Base-by-base conservation (phyloP, 805 yeast species). In the Torulaspora quercuum region DNA sequence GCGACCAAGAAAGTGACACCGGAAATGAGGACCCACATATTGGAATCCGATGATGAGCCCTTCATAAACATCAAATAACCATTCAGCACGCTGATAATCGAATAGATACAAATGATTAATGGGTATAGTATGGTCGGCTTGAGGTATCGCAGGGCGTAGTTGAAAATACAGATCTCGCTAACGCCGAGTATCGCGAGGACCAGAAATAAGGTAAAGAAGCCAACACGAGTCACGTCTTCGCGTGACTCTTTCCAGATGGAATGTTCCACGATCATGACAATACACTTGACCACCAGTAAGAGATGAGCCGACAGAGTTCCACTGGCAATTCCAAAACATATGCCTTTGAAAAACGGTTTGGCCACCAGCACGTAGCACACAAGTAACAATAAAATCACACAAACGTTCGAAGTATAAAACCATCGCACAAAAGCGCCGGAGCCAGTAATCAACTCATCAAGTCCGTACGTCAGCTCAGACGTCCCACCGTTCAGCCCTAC, bases 261-360 rank as follows among this genome's bases (percentile, higher is more conserved):
- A 13, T 14, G 35, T 14, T 23, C 35, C n/a, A 20, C 5, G 15
- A 31, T 20, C 35, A 31, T 31, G 15, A 18, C 27, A 9, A 84
- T 73, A 0, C 88, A 76, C 59, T 87, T 87, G n/a, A 95, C 95
- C 61, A 86, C 70, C 39, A 88, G 68, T 33, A 88, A 70, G 2
- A 95, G 83, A 55, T 85, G 94, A 0, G 95, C 95, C 0, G 95
- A 82, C 30, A 87, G 65, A 0, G 80, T 75, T 2, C 95, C 95
- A 30, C 87, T 29, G 6, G 32, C 20, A 9, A 16, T 11, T 9
- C 21, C 21, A 18, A 13, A 29, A 6, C 11, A 11, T 18, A 18
- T 16, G 6, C 32, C 32, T 10, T 29, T 29, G 3, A 29, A 7
- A 6, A 22, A 5, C 7, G 25, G 25, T 7, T 7, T 22, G 10